Evolutionary conservation across 2,329 filamentous ascomycete genomes (phyloP).

Genomic region (Nakataea oryzae): DNA sequence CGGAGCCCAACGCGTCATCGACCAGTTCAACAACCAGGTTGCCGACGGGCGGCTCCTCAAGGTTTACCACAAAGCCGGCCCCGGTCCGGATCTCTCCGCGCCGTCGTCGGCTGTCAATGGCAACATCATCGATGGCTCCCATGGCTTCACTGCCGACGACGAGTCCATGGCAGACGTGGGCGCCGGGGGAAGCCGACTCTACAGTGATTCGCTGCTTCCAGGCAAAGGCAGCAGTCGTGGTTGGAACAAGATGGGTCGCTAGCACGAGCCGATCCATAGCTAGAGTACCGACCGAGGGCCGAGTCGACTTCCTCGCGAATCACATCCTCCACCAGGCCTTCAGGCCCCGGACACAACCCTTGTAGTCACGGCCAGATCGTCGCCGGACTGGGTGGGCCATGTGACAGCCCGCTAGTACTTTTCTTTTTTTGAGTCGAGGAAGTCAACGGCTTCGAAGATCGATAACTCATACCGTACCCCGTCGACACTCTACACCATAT

Average conservation of each 20-base stretch:
- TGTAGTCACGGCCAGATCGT: no score
- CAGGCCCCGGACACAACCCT: no score
- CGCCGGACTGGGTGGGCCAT: no score
- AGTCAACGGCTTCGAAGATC: no score
- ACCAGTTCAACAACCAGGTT: slow-evolving; percentile 69
- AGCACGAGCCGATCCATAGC: not conserved
- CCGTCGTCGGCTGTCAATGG: slow-evolving; percentile 19
- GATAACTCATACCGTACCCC: no score
- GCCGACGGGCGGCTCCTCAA: slow-evolving; percentile 66
- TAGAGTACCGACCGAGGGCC: not conserved
- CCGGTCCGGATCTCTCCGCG: slow-evolving; percentile 16
- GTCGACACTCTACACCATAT: no score
- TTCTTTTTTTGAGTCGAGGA: no score
- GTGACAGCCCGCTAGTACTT: no score
- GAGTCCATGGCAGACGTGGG: slow-evolving; percentile 30
- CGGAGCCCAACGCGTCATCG: slow-evolving; percentile 64
- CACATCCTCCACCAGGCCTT: no score
- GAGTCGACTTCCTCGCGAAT: no score
- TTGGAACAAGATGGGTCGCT: not conserved
- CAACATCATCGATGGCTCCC: slow-evolving; percentile 39
- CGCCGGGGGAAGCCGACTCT: slow-evolving; percentile 25
- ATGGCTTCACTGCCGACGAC: slow-evolving; percentile 31
- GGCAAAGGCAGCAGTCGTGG: not conserved
- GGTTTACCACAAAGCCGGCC: slow-evolving; percentile 56
- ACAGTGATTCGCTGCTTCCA: slow-evolving; percentile 32